Conservation (phyloP, 2,329 filamentous ascomycete species). For the Alternaria consortialis region DNA sequence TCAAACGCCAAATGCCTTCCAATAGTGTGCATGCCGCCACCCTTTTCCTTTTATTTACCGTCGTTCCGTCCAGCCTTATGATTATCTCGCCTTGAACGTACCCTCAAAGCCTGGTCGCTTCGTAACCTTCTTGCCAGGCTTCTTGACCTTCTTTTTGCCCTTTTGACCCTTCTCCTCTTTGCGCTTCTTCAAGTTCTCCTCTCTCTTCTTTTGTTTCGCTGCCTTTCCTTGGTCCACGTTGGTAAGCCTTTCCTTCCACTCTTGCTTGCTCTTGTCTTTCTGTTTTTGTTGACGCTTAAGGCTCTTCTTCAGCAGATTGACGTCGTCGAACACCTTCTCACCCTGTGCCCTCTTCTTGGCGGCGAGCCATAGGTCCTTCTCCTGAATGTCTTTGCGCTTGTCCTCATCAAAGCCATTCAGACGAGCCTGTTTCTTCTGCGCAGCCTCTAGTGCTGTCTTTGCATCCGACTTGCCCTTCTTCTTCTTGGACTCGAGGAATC, state of each 20-base stretch:
- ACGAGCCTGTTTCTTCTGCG: conserved; percentile 85
- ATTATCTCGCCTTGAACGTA: conserved; percentile 66
- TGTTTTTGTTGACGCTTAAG: conserved; percentile 89
- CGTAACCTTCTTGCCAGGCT: conserved; percentile 62
- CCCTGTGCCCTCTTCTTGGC: conserved; percentile 89
- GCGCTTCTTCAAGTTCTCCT: conserved; percentile 70
- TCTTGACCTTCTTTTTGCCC: conserved; percentile 60
- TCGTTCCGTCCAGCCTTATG: background rate
- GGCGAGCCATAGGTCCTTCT: conserved; percentile 94
- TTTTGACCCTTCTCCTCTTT: conserved; percentile 84
- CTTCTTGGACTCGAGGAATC: conserved; percentile 72
- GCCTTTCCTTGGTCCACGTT: conserved; percentile 58
- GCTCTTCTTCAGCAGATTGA: conserved; percentile 84
- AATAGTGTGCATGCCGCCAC: conserved; percentile 23
- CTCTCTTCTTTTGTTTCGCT: conserved; percentile 60
- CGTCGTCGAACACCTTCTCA: conserved; percentile 88
- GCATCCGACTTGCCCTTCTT: conserved; percentile 85
- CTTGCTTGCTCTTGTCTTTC: conserved; percentile 91
- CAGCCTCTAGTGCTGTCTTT: conserved; percentile 83
- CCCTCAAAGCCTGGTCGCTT: conserved; percentile 69
- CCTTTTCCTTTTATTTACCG: conserved; percentile 8
- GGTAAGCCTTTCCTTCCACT: conserved; percentile 68
- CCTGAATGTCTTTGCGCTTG: conserved; percentile 85
- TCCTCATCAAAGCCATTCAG: conserved; percentile 77
- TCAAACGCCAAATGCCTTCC: conserved; percentile 41